phyloP scores from a whole-genome alignment of 768 basidiomycete genomes.

The Pleurotus platypus region DNA sequence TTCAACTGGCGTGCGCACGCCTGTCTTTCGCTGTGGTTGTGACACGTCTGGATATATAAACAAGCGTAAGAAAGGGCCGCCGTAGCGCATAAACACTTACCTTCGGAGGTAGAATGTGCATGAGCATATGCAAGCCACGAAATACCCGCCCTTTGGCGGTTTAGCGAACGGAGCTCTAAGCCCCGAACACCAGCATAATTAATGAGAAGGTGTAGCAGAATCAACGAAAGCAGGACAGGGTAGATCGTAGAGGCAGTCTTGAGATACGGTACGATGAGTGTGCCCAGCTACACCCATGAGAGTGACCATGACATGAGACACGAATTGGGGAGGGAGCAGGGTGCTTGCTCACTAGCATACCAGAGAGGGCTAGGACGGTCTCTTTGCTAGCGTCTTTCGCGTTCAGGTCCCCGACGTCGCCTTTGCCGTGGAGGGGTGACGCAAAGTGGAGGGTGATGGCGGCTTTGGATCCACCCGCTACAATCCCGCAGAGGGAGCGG shows the following conservation, averaged over 20 bases:
- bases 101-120: constrained; percentile 8
- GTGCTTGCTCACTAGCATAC: constrained; percentile 52
- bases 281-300: constrained; percentile 45
- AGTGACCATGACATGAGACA: too few relatives aligned
- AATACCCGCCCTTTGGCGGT: constrained; percentile 53
- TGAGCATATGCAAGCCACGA: constrained; percentile 44
- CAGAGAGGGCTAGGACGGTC: constrained; percentile 62
- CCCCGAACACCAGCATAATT: constrained; percentile 63
- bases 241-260: constrained; percentile 47
- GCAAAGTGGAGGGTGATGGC: constrained; percentile 68
- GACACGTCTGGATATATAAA: not conserved
- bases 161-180: constrained; percentile 53
- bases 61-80: too few relatives aligned
- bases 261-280: constrained; percentile 54
- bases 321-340: too few relatives aligned
- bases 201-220: constrained; percentile 49
- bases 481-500: constrained; percentile 58
- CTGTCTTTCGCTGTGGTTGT: not conserved
- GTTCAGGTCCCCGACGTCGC: constrained; percentile 68
- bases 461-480: constrained; percentile 67
- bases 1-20: constrained; percentile 27
- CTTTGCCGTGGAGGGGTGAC: constrained; percentile 41
- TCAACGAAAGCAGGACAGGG: constrained; percentile 43
- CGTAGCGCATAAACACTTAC: too few relatives aligned
- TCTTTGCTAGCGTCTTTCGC: constrained; percentile 74